Evolutionary conservation across 768 basidiomycete species (phyloP), one percentile per base, ranked within the genome.

Genomic region (Cubamyces sp.): DNA sequence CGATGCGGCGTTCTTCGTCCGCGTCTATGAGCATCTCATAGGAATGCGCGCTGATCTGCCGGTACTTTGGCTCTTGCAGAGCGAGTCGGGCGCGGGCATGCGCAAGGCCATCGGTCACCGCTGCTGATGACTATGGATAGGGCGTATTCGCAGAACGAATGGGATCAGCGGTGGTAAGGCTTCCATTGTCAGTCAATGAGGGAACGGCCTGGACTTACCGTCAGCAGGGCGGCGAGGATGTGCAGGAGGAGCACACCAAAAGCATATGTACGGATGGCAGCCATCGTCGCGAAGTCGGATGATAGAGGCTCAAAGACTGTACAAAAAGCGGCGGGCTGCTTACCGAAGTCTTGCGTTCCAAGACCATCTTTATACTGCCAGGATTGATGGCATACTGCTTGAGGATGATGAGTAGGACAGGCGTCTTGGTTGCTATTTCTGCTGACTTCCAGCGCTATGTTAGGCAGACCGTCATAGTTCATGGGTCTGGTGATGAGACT

Each of bases 1-100:
- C 47, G 25, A 66, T 37, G 5, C 64, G 60, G 15, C 34, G n/a
- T 5, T 57, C 39, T 19, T 66, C 60, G 47, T 66, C 64, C 12
- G n/a, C 30, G 37, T 39, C 54, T 23, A 64, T 64, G n/a, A 21
- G 18, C 26, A 52, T 49, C 7, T 15, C 16, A 34, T 64, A 54
- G 25, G 23, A 15, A 1, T 46, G 48, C 11, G n/a, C 2, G 2
- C 30, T 49, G n/a, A 45, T 30, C 12, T 21, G 19, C 12, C 34
- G 34, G 9, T 34, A 14, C 19, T 46, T 46, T 8, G 19, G 45
- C 45, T 19, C 19, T 23, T 23, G 19, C 19, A 19, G 34, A 34
- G 34, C 34, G 34, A 46, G 8, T 3, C 19, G 4, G 34, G 34
- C 34, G 34, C 34, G 34, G 34, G 34, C 34, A 34, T 9, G 6